Conservation (phyloP, 2,329 filamentous ascomycete species). For the Leptodontidium sp. region DNA sequence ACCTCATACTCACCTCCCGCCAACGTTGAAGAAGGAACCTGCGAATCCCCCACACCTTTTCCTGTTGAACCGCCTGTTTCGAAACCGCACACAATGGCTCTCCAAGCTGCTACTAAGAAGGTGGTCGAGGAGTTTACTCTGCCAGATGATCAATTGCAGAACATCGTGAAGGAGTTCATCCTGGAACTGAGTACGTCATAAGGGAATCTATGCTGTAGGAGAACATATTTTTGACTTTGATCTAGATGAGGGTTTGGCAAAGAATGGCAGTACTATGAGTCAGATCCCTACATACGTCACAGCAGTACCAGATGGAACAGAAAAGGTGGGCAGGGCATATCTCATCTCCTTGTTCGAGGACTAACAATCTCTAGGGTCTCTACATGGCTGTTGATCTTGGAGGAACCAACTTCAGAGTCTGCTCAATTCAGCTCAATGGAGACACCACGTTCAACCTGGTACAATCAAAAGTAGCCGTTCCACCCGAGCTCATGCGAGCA, state of each 20-base stretch:
- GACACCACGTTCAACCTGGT: conserved; percentile 95
- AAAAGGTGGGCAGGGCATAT: conserved; percentile 71
- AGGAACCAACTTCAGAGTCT: conserved; percentile 98
- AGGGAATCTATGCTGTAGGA: conserved; percentile 33
- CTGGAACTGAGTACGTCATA: conserved; percentile 75
- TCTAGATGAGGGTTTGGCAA: conserved; percentile 80
- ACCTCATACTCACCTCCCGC: conserved; percentile 54
- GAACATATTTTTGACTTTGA: conserved; percentile 30
- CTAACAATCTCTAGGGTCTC: conserved; percentile 64
- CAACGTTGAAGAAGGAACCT: conserved; percentile 56
- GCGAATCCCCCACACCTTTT: conserved; percentile 63
- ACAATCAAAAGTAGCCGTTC: conserved; percentile 91
- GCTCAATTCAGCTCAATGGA: conserved; percentile 91
- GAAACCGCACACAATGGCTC: conserved; percentile 65
- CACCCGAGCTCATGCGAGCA: conserved; percentile 87
- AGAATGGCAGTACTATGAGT: conserved; percentile 82
- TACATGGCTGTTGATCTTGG: conserved; percentile 98
- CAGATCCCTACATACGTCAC: conserved; percentile 99
- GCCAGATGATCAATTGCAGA: conserved; percentile 78
- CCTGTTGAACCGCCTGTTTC: conserved; percentile 62
- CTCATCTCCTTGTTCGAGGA: neutral
- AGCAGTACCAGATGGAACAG: conserved; percentile 92
- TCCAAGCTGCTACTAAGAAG: conserved; percentile 76
- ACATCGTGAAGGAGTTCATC: conserved; percentile 84
- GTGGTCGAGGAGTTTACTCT: conserved; percentile 90